A percentile compares a stretch with the other conserved stretches of the same genome.
Conservation (phyloP, 106 monocot species). For the Dendrobium catenatum region DNA sequence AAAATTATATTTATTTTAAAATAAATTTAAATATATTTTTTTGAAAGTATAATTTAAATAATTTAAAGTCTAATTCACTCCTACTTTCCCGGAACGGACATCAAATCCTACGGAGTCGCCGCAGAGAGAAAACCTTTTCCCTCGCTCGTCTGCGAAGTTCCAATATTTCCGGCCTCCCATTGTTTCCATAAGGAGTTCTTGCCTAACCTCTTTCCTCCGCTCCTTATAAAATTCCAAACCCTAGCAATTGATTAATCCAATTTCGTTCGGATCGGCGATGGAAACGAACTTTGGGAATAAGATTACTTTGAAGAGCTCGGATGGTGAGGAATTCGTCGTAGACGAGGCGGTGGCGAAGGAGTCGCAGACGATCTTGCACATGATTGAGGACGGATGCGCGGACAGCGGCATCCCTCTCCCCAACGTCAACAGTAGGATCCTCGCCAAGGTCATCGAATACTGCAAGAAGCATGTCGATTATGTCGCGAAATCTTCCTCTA, state of each 20-base stretch:
- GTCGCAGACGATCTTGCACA: conserved; percentile 16
- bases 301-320: conserved; percentile 14
- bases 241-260: background rate
- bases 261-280: background rate
- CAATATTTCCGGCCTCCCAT: too few relatives aligned
- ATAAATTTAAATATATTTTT: too few relatives aligned
- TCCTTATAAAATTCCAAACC: background rate
- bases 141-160: too few relatives aligned
- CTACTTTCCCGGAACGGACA: too few relatives aligned
- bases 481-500: background rate
- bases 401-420: conserved; percentile 13
- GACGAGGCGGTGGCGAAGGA: conserved; percentile 11
- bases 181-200: too few relatives aligned
- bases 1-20: too few relatives aligned
- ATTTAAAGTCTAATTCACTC: too few relatives aligned
- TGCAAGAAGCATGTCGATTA: conserved; percentile 16
- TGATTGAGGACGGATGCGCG: conserved; percentile 17
- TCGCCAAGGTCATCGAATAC: conserved; percentile 14
- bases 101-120: too few relatives aligned
- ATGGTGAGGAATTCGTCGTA: conserved; percentile 16
- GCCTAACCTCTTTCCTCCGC: background rate
- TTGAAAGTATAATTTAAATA: too few relatives aligned
- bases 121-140: too few relatives aligned
- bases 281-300: background rate
- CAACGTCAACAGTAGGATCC: conserved; percentile 11